phyloP scores from a whole-genome alignment of 2,329 filamentous ascomycete genomes.

The Coniochaeta prunicola region DNA sequence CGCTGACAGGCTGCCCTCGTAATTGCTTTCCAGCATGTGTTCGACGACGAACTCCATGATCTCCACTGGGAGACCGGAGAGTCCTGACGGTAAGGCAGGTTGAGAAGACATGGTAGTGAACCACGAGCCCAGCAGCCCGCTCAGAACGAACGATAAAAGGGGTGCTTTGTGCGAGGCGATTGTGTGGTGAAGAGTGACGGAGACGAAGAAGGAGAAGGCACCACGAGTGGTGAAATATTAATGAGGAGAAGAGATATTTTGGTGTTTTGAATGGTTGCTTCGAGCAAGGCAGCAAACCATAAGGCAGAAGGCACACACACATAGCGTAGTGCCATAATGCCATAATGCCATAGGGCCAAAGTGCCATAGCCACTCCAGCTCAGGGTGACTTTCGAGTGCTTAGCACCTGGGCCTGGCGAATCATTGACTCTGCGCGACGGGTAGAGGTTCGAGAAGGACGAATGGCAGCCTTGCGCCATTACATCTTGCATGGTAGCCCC shows the following conservation, averaged over 20 bases:
- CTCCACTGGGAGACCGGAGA: slow-evolving; percentile 4
- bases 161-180: background rate
- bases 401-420: background rate
- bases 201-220: background rate
- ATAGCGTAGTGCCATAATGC: too few species aligned
- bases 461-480: background rate
- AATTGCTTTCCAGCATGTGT: background rate
- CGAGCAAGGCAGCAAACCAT: background rate
- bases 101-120: background rate
- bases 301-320: background rate
- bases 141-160: background rate
- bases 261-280: background rate
- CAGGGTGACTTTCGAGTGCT: background rate
- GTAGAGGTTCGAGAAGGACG: background rate
- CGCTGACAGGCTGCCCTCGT: slow-evolving; percentile 3
- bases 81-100: background rate
- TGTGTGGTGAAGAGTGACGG: background rate
- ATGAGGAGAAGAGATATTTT: background rate
- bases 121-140: background rate
- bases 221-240: background rate
- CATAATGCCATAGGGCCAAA: background rate
- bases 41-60: slow-evolving; percentile 4
- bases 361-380: background rate
- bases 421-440: background rate
- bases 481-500: background rate